A percentile compares a stretch with the other conserved stretches of the same genome.
Conservation (phyloP, 2,329 filamentous ascomycete genomes). For the Neurospora sp. region DNA sequence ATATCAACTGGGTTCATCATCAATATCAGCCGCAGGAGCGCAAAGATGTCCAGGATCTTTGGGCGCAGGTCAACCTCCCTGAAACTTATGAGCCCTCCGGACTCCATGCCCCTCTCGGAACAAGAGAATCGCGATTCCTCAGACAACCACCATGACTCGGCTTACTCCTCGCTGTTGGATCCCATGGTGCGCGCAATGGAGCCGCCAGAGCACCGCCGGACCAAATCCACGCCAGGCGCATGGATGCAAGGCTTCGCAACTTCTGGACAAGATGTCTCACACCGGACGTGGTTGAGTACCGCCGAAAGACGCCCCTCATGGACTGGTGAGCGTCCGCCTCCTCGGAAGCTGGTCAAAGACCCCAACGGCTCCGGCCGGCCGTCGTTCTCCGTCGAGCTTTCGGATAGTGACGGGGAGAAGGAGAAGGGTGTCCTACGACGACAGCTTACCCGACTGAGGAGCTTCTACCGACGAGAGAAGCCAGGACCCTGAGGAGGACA, state of each 20-base stretch:
- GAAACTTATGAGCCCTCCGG: neutral
- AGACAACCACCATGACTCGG: slow-evolving; percentile 8
- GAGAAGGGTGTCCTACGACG: slow-evolving; percentile 15
- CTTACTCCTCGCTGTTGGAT: slow-evolving; percentile 16
- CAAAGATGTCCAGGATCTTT: slow-evolving; percentile 15
- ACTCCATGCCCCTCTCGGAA: neutral
- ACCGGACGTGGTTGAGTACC: slow-evolving; percentile 10
- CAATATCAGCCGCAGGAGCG: neutral
- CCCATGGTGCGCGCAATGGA: neutral
- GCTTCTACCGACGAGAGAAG: slow-evolving; percentile 13
- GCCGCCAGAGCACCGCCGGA: neutral
- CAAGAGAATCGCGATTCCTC: neutral
- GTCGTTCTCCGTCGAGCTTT: slow-evolving; percentile 14
- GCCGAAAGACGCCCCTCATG: slow-evolving; percentile 10
- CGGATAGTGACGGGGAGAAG: slow-evolving; percentile 15
- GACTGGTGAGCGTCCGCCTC: slow-evolving; percentile 13
- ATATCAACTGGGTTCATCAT: neutral
- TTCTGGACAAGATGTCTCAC: neutral
- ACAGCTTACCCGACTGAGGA: slow-evolving; percentile 13
- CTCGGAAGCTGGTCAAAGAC: slow-evolving; percentile 18
- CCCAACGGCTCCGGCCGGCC: slow-evolving; percentile 14
- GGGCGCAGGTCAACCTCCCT: slow-evolving; percentile 4
- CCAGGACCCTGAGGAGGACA: slow-evolving; percentile 1
- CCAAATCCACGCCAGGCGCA: slow-evolving; percentile 6
- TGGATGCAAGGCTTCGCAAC: neutral